These are phyloP conservation scores for Solanum stenotomum DNA, from an alignment of 257 asterid species.

Conservation along the genomic window DNA sequence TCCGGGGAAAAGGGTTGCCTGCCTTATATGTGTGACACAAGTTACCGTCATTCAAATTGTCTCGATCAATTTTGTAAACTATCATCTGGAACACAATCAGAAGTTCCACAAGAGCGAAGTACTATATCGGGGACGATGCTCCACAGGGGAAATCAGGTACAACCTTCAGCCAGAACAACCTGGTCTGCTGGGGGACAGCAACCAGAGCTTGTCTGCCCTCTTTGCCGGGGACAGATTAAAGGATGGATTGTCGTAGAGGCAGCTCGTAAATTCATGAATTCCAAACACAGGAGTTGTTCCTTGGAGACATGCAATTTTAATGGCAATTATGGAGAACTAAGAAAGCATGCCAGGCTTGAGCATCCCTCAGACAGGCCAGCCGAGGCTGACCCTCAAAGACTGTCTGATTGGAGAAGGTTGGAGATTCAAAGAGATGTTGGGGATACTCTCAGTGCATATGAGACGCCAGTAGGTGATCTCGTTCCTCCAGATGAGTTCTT, in stretches of 20 bases:
- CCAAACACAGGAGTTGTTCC: slow-evolving; percentile 52
- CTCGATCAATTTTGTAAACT: slow-evolving; percentile 51
- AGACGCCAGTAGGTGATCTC: slow-evolving; percentile 24
- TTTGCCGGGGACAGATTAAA: slow-evolving; percentile 54
- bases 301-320: slow-evolving; percentile 47
- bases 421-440: slow-evolving; percentile 43
- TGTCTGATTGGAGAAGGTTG: slow-evolving; percentile 43
- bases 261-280: slow-evolving; percentile 50
- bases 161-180: neutral
- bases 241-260: slow-evolving; percentile 35
- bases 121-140: neutral
- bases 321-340: slow-evolving; percentile 50
- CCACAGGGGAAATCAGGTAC: slow-evolving; percentile 1
- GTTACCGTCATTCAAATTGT: slow-evolving; percentile 73
- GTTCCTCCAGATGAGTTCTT: slow-evolving; percentile 2
- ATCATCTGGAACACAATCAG: slow-evolving; percentile 12
- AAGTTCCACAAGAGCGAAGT: neutral
- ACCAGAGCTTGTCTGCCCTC: slow-evolving; percentile 50
- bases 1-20: slow-evolving; percentile 57
- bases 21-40: slow-evolving; percentile 81
- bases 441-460: slow-evolving; percentile 45
- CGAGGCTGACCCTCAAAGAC: slow-evolving; percentile 36
- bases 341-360: slow-evolving; percentile 66
- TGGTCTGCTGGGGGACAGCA: neutral
- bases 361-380: slow-evolving; percentile 58